Conservation (phyloP, 2,329 filamentous ascomycete genomes). For the Xylariales sp. region DNA sequence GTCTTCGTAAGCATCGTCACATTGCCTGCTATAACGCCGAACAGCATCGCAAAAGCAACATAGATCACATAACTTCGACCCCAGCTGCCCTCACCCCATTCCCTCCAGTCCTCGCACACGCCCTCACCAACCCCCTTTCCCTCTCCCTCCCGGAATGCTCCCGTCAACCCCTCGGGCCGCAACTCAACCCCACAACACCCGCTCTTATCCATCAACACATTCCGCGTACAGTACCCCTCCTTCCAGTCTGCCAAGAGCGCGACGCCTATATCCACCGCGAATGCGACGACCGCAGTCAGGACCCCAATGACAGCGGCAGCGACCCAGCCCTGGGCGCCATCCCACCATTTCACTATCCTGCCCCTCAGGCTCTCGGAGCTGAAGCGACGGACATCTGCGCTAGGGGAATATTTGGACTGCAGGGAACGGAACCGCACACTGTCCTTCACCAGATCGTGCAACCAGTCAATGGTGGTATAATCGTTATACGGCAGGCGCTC, state of each 20-base stretch:
- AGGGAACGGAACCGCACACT: conserved; percentile 46
- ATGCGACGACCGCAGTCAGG: conserved; percentile 51
- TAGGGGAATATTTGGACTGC: no score
- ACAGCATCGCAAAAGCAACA: background rate
- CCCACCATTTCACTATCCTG: conserved; percentile 40
- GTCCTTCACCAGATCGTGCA: conserved; percentile 52
- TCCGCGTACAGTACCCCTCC: conserved; percentile 46
- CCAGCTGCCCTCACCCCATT: conserved; percentile 37
- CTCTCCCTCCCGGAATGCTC: no score
- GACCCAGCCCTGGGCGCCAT: conserved; percentile 51
- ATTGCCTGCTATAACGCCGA: conserved; percentile 1
- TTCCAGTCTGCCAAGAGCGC: conserved; percentile 54
- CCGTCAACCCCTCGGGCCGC: conserved; percentile 10
- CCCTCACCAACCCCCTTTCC: background rate
- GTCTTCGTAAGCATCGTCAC: conserved; percentile 1
- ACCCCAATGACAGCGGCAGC: conserved; percentile 48
- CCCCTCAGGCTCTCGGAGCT: conserved; percentile 14
- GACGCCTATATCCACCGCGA: conserved; percentile 45
- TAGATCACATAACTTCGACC: background rate
- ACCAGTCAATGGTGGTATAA: conserved; percentile 57
- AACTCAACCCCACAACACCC: conserved; percentile 38
- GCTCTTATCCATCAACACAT: conserved; percentile 41
- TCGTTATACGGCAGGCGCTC: conserved; percentile 56
- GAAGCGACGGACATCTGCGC: no score
- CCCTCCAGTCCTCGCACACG: conserved; percentile 34